Percentiles rank a stretch among this genome's conserved stretches.
These are phyloP conservation scores for Solanum microdontum DNA, from an alignment of 257 asterid species.

Conservation along the genomic window DNA sequence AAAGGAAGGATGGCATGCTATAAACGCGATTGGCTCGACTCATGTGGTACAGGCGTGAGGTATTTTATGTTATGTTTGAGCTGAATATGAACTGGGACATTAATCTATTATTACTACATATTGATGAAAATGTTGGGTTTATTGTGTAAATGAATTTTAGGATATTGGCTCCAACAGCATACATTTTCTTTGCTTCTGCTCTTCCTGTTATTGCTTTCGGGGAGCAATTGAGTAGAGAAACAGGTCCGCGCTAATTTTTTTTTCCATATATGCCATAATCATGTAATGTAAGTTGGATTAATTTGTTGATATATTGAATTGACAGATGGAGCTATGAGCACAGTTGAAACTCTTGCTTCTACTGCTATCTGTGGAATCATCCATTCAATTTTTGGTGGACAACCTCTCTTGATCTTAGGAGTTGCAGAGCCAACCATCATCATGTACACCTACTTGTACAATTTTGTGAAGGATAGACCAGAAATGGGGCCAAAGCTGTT, in stretches of 20 bases:
- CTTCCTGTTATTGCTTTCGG: slow-evolving; percentile 93
- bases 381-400: slow-evolving; percentile 80
- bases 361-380: slow-evolving; percentile 82
- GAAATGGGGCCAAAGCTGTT: slow-evolving; percentile 51
- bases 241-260: slow-evolving; percentile 35
- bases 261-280: neutral
- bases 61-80: neutral
- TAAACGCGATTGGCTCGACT: slow-evolving; percentile 30
- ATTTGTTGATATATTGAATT: neutral
- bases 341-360: slow-evolving; percentile 75
- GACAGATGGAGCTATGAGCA: slow-evolving; percentile 72
- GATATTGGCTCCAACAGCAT: slow-evolving; percentile 86
- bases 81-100: neutral
- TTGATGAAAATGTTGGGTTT: neutral
- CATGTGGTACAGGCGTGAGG: slow-evolving; percentile 62
- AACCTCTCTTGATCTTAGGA: slow-evolving; percentile 82
- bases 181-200: slow-evolving; percentile 89
- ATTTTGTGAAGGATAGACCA: slow-evolving; percentile 37
- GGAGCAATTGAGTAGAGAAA: slow-evolving; percentile 70
- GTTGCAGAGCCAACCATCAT: slow-evolving; percentile 96
- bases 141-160: slow-evolving; percentile 24
- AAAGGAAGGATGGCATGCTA: slow-evolving; percentile 36
- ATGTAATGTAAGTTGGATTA: neutral
- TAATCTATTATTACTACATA: neutral
- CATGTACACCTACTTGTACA: slow-evolving; percentile 73